Percentiles rank a stretch among this genome's conserved stretches.
These are phyloP conservation scores for Canavalia gladiata DNA, from an alignment of 306 rosid genomes.

Conservation along the genomic window DNA sequence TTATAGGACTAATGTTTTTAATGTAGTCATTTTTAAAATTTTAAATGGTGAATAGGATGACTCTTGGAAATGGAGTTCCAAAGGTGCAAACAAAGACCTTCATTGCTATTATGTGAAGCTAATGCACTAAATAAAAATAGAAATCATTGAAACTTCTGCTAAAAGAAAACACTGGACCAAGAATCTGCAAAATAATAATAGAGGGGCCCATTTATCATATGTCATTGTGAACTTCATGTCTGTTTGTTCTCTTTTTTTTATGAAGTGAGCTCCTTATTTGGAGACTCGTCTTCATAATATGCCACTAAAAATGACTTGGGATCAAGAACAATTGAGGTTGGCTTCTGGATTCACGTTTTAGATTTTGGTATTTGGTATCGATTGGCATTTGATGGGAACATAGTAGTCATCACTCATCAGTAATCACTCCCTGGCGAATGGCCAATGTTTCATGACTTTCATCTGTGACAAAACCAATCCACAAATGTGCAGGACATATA, in stretches of 20 bases:
- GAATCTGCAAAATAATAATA: not conserved
- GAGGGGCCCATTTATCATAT: not conserved
- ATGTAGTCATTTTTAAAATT: not conserved
- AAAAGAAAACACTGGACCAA: not conserved
- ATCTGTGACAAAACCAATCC: conserved; percentile 23
- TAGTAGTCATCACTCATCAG: conserved; percentile 13
- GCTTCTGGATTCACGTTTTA: conserved; percentile 19
- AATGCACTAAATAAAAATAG: not conserved
- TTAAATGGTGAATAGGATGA: conserved; percentile 24
- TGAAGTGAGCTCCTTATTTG: conserved; percentile 11
- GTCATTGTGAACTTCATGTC: not conserved
- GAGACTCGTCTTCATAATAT: conserved; percentile 9
- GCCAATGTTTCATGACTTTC: not conserved
- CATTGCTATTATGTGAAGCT: conserved; percentile 4
- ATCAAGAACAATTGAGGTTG: not conserved
- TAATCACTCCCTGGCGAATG: conserved; percentile 5
- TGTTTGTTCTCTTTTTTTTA: not conserved
- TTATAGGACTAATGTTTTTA: conserved; percentile 16
- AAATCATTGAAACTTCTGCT: not conserved
- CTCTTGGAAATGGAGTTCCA: conserved; percentile 27
- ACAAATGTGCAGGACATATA: conserved; percentile 66
- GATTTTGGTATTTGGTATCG: conserved; percentile 36
- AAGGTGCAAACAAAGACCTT: conserved; percentile 1
- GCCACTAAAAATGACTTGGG: not conserved
- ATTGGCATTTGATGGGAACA: conserved; percentile 32